Conservation (phyloP, 2,329 filamentous ascomycete species). For the Trichoderma guizhouense region DNA sequence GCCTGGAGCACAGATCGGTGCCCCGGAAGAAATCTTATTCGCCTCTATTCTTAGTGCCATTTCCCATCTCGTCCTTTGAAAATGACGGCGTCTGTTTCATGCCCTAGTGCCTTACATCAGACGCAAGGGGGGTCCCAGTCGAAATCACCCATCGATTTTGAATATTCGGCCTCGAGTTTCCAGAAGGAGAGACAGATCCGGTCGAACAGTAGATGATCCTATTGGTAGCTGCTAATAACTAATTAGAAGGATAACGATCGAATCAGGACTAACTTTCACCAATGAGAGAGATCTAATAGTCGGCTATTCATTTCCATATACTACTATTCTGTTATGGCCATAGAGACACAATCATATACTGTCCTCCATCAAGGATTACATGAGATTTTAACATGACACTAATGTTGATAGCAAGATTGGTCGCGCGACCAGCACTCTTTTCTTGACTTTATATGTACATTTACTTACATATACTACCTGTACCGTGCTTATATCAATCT, state of each 20-base stretch:
- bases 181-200: not conserved
- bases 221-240: not conserved
- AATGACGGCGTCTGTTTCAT: constrained; percentile 22
- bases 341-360: not conserved
- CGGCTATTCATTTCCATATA: not conserved
- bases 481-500: too few relatives aligned
- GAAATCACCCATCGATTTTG: not conserved
- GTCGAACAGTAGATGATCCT: not conserved
- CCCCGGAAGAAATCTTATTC: not conserved
- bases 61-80: not conserved
- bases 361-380: not conserved
- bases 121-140: not conserved
- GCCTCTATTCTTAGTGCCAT: not conserved
- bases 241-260: not conserved
- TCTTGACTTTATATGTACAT: too few relatives aligned
- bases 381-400: not conserved
- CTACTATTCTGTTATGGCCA: not conserved
- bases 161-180: not conserved
- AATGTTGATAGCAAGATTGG: not conserved
- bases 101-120: constrained; percentile 3
- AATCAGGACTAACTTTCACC: not conserved
- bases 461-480: too few relatives aligned
- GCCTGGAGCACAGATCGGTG: constrained; percentile 1
- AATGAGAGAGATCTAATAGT: not conserved
- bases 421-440: too few relatives aligned